Evolutionary conservation across 805 yeast genomes (phyloP).

Genomic region (Kodamaea sagamina): DNA sequence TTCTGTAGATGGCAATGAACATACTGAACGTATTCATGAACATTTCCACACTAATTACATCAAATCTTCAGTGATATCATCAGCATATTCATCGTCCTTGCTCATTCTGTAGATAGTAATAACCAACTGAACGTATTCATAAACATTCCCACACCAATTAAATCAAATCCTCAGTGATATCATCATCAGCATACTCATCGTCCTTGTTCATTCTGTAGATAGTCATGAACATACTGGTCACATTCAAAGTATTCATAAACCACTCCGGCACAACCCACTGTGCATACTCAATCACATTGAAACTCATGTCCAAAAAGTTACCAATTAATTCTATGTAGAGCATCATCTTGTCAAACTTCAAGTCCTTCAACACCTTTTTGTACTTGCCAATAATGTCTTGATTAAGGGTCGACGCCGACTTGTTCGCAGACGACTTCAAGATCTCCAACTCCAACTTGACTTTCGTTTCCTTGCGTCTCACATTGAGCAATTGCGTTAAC

Average conservation of each 20-base stretch:
- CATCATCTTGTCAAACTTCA: conserved; percentile 46
- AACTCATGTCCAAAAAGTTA: conserved; percentile 41
- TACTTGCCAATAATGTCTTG: conserved; percentile 34
- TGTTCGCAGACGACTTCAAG: conserved; percentile 22
- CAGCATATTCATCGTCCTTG: too few relatives aligned
- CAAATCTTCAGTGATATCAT: too few relatives aligned
- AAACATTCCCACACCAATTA: too few relatives aligned
- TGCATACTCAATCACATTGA: conserved; percentile 42
- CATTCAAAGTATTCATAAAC: conserved; percentile 43
- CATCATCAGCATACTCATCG: conserved; percentile 47
- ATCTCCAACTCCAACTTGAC: conserved; percentile 39
- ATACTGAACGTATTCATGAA: too few relatives aligned
- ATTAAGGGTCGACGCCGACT: conserved; percentile 16
- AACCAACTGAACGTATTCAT: too few relatives aligned
- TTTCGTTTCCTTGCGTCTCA: conserved; percentile 39
- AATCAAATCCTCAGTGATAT: conserved; percentile 37
- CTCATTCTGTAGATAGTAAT: too few relatives aligned
- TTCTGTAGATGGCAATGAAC: too few relatives aligned
- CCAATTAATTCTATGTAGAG: conserved; percentile 42
- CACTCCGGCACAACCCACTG: conserved; percentile 40
- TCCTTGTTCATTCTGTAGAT: conserved; percentile 51
- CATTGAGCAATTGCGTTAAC: conserved; percentile 42
- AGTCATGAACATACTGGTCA: conserved; percentile 48
- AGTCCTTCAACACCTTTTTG: conserved; percentile 42
- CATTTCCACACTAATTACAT: too few relatives aligned